These are phyloP conservation scores for Aspergillus sp. DNA, from an alignment of 2,329 filamentous ascomycete species.

Conservation along the genomic window DNA sequence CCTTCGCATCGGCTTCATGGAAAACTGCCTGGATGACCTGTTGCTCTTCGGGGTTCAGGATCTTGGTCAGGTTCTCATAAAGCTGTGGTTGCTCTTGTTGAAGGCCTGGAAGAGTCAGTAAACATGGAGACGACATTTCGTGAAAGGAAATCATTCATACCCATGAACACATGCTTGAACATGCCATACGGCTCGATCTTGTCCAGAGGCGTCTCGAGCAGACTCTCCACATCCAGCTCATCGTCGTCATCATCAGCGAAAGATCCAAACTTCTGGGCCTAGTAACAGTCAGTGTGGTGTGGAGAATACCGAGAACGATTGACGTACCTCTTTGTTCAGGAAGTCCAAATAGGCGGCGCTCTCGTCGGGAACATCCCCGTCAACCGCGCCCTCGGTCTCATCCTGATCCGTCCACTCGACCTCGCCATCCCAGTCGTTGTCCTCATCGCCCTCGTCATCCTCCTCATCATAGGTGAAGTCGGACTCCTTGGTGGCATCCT, in stretches of 20 bases:
- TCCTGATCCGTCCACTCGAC: constrained; percentile 67
- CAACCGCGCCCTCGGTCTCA: constrained; percentile 59
- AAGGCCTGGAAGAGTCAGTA: constrained; percentile 59
- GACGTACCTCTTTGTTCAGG: constrained; percentile 77
- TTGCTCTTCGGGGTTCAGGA: constrained; percentile 78
- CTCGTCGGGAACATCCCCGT: constrained; percentile 76
- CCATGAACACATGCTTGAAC: constrained; percentile 77
- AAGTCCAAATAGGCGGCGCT: constrained; percentile 95
- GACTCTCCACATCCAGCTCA: constrained; percentile 84
- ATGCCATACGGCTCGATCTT: constrained; percentile 91
- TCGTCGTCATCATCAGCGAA: constrained; percentile 79
- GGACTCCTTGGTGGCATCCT: constrained; percentile 87
- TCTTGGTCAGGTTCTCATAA: constrained; percentile 76
- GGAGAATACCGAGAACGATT: constrained; percentile 3
- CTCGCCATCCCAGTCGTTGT: constrained; percentile 79
- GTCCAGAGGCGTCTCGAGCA: constrained; percentile 91
- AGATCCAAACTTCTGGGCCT: constrained; percentile 81
- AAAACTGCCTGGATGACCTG: constrained; percentile 76
- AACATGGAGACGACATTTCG: constrained; percentile 16
- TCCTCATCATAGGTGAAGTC: constrained; percentile 78
- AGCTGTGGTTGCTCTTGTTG: constrained; percentile 89
- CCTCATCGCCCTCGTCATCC: constrained; percentile 70
- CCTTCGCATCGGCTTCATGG: constrained; percentile 64
- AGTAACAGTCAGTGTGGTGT: constrained; percentile 9
- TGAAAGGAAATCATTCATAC: constrained; percentile 57